Percentiles rank a stretch among this genome's conserved stretches.
Evolutionary conservation across 139 green algal genomes (phyloP).

Genomic region (Coccomyxa sp.): DNA sequence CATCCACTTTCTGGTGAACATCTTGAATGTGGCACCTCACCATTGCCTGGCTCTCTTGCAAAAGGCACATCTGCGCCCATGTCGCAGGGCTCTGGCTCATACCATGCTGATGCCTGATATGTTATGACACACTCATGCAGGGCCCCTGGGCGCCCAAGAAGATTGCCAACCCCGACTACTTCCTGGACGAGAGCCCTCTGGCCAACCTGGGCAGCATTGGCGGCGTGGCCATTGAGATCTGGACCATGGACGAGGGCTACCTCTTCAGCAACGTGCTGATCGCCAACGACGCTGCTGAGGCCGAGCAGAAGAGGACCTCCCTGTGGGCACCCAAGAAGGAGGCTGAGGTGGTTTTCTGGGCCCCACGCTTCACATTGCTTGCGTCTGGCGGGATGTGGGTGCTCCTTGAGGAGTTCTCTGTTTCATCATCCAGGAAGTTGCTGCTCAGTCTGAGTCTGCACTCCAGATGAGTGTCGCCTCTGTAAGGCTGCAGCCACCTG

Average conservation of each 20-base stretch:
- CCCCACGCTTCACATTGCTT: neutral
- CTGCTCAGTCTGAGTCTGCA: no score
- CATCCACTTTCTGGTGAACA: no score
- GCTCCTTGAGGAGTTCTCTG: no score
- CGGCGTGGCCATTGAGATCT: slow-evolving; percentile 85
- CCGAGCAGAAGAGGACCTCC: slow-evolving; percentile 42
- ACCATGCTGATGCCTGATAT: no score
- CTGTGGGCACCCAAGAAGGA: slow-evolving; percentile 53
- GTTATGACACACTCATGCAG: slow-evolving; percentile 22
- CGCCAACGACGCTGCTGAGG: slow-evolving; percentile 42
- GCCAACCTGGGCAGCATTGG: slow-evolving; percentile 63
- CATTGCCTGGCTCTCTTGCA: no score
- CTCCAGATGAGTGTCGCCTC: no score
- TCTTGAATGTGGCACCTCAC: no score
- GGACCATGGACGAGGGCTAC: slow-evolving; percentile 73
- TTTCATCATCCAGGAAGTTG: no score
- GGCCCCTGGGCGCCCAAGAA: slow-evolving; percentile 58
- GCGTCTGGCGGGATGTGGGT: neutral
- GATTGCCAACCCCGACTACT: slow-evolving; percentile 78
- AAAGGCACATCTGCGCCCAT: no score
- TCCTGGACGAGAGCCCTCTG: slow-evolving; percentile 51
- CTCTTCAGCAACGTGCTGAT: slow-evolving; percentile 85
- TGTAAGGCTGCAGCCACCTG: no score
- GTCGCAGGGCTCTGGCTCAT: no score
- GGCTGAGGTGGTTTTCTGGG: slow-evolving; percentile 25